Conservation (phyloP, 768 basidiomycete species). For the Leccinum barrowsii region DNA sequence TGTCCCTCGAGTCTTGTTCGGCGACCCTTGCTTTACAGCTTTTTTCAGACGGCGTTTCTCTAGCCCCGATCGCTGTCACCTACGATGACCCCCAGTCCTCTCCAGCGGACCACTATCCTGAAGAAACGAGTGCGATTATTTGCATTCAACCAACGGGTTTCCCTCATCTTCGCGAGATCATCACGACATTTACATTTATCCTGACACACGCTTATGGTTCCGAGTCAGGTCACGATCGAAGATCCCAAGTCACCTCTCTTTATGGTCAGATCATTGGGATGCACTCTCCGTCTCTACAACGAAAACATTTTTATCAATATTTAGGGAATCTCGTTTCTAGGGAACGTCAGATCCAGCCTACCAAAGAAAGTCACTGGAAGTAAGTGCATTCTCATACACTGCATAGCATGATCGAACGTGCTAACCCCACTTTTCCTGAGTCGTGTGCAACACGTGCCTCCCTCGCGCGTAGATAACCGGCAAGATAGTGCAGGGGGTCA, state of each 20-base stretch:
- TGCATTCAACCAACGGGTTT: slow-evolving; percentile 17
- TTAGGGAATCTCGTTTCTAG: neutral
- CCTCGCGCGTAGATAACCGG: neutral
- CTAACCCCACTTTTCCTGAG: neutral
- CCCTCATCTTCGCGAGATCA: slow-evolving; percentile 16
- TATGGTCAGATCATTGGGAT: neutral
- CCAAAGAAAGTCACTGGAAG: slow-evolving; percentile 1
- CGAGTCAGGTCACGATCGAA: neutral
- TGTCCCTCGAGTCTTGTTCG: neutral
- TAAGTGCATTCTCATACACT: neutral
- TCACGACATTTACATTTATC: slow-evolving; percentile 11
- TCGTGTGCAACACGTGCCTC: neutral
- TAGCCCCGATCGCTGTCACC: slow-evolving; percentile 11
- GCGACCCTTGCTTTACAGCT: slow-evolving; percentile 2
- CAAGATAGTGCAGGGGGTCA: neutral
- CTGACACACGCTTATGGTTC: neutral
- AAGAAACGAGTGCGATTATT: neutral
- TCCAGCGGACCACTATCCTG: neutral
- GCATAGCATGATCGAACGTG: neutral
- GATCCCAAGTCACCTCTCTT: neutral
- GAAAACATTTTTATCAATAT: neutral
- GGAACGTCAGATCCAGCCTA: neutral
- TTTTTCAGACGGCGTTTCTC: neutral
- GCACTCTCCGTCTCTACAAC: neutral
- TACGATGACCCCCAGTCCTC: neutral